phyloP scores from a whole-genome alignment of 1,284 basidiomycete species.

The Cutaneotrichosporon dermatis region DNA sequence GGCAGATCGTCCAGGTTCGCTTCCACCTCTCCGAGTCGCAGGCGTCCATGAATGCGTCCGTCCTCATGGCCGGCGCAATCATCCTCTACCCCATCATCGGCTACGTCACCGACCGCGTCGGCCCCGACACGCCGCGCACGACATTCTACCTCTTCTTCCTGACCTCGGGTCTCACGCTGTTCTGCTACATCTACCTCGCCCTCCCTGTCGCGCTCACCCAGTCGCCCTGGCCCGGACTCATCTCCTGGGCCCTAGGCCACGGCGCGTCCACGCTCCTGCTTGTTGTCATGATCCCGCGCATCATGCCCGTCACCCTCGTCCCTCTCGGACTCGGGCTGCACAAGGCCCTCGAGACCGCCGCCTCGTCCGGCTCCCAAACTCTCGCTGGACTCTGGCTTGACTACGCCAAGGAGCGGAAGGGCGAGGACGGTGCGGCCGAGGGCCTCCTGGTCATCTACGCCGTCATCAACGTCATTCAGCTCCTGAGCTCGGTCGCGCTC shows the following conservation, averaged over 20 bases:
- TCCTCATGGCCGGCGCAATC: constrained; percentile 69
- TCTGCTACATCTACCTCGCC: constrained; percentile 63
- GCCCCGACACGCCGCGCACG: constrained; percentile 20
- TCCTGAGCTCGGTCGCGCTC: constrained; percentile 55
- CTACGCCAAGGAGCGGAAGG: constrained; percentile 19
- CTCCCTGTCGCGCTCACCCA: constrained; percentile 58
- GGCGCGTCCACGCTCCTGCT: constrained; percentile 68
- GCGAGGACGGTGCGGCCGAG: constrained; percentile 37
- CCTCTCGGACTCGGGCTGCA: constrained; percentile 73
- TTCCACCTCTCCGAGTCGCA: constrained; percentile 60
- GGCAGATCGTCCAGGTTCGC: constrained; percentile 56
- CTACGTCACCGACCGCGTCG: constrained; percentile 54
- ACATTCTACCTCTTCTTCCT: constrained; percentile 60
- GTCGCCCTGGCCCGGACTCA: constrained; percentile 61
- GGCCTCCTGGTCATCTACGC: constrained; percentile 60
- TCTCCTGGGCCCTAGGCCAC: constrained; percentile 62
- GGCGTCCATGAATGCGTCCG: constrained; percentile 63
- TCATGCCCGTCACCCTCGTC: constrained; percentile 66
- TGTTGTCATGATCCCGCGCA: constrained; percentile 67
- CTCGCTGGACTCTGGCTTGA: constrained; percentile 64
- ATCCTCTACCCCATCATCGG: constrained; percentile 65
- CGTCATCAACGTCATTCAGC: constrained; percentile 59
- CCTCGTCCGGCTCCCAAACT: constrained; percentile 65
- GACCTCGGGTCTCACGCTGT: constrained; percentile 61
- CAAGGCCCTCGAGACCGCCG: constrained; percentile 70